phyloP scores from a whole-genome alignment of 352 stramenopile genomes.

The Thalassiosira livingstoniorum region DNA sequence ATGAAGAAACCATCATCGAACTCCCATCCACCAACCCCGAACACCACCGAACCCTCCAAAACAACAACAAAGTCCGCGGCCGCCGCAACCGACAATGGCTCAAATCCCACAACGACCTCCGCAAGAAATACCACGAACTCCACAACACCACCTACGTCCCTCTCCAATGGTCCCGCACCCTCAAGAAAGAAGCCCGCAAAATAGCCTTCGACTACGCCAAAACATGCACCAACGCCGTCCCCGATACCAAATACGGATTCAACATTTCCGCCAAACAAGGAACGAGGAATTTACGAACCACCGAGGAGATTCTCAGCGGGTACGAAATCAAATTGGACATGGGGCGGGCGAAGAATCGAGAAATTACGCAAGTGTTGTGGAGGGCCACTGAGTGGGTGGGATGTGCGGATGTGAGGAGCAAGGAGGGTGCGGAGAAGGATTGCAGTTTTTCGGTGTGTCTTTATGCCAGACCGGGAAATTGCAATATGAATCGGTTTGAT shows the following conservation, averaged over 20 bases:
- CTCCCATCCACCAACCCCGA: too few relatives aligned
- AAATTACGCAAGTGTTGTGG: constrained; percentile 25
- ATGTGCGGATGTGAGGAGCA: constrained; percentile 10
- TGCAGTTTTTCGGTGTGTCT: neutral
- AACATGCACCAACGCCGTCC: neutral
- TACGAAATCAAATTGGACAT: constrained; percentile 11
- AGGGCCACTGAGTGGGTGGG: constrained; percentile 15
- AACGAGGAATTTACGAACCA: neutral
- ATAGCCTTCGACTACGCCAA: constrained; percentile 1
- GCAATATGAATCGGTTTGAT: neutral
- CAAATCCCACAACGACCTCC: constrained; percentile 9
- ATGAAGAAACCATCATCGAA: too few relatives aligned
- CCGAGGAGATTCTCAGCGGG: neutral
- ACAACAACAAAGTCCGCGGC: too few relatives aligned
- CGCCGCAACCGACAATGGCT: constrained; percentile 20
- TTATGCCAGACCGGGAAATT: constrained; percentile 7
- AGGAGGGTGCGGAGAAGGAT: neutral
- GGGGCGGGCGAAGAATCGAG: neutral
- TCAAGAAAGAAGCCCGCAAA: neutral
- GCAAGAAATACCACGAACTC: constrained; percentile 11
- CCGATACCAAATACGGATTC: constrained; percentile 2
- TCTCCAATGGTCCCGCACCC: constrained; percentile 17
- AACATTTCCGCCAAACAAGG: neutral
- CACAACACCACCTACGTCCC: constrained; percentile 8
- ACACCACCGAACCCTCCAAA: too few relatives aligned